These are phyloP conservation scores for Dactylis glomerata DNA, from an alignment of 176 grass and related monocot genomes.

Conservation along the genomic window DNA sequence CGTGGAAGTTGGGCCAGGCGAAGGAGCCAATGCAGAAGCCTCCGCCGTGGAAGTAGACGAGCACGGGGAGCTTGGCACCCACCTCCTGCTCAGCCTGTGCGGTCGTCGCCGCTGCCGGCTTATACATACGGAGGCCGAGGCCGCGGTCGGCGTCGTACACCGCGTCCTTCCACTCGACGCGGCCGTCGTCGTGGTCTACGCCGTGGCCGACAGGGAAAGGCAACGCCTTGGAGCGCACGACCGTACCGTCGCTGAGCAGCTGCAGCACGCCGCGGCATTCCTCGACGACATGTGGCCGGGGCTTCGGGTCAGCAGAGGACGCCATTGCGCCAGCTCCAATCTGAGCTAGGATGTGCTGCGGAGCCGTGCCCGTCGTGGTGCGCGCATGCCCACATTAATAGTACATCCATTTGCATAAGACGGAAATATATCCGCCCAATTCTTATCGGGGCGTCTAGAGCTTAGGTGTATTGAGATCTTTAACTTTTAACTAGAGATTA, in stretches of 20 bases:
- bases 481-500: no score
- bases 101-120: no score
- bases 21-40: constrained; percentile 1
- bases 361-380: no score
- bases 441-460: no score
- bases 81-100: no score
- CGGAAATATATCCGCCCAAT: no score
- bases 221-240: not conserved
- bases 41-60: not conserved
- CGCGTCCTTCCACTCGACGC: constrained; percentile 41
- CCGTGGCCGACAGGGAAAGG: not conserved
- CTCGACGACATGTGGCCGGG: not conserved
- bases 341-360: no score
- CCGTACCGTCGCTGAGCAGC: constrained; percentile 4
- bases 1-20: constrained; percentile 20
- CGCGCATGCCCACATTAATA: no score
- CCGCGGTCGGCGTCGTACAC: constrained; percentile 11
- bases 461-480: no score
- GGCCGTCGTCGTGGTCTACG: constrained; percentile 31
- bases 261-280: not conserved
- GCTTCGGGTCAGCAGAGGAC: no score
- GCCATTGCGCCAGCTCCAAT: no score
- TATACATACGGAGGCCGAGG: not conserved
- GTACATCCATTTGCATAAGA: no score
- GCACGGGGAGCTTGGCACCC: not conserved